Percentiles rank a stretch among this genome's conserved stretches.
Evolutionary conservation across 2,329 filamentous ascomycete genomes (phyloP).

Genomic region (Incumbomyces lentus): DNA sequence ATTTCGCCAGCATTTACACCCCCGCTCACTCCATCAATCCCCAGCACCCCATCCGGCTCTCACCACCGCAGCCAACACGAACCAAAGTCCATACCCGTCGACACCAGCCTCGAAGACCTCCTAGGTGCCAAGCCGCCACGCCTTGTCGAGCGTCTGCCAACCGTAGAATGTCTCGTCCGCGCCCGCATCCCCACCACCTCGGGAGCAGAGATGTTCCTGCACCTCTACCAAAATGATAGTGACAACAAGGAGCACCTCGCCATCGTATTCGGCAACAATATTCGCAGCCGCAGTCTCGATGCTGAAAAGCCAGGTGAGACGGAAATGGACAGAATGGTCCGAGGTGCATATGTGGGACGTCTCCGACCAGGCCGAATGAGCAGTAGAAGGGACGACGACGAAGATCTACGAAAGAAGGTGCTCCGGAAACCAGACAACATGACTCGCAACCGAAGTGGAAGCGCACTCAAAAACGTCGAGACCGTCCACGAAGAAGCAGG

Average conservation of each 20-base stretch:
- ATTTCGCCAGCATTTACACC: constrained; percentile 44
- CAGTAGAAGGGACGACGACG: constrained; percentile 49
- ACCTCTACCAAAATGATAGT: constrained; percentile 83
- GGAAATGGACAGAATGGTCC: constrained; percentile 64
- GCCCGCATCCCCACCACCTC: constrained; percentile 87
- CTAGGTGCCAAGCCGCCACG: constrained; percentile 50
- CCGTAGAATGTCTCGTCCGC: constrained; percentile 87
- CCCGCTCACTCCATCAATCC: constrained; percentile 31
- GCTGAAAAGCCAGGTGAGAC: constrained; percentile 36
- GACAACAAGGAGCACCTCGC: constrained; percentile 95
- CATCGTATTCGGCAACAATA: constrained; percentile 86
- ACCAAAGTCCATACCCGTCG: constrained; percentile 35
- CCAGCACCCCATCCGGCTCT: constrained; percentile 25
- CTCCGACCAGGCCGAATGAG: constrained; percentile 75
- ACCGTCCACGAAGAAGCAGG: constrained; percentile 13
- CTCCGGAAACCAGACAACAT: background rate
- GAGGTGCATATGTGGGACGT: constrained; percentile 83
- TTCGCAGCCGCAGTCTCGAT: constrained; percentile 57
- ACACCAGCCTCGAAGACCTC: constrained; percentile 23
- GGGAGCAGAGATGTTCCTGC: constrained; percentile 92
- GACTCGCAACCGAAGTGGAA: constrained; percentile 5
- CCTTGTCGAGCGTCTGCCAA: constrained; percentile 63
- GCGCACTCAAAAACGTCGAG: constrained; percentile 22
- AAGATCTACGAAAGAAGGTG: constrained; percentile 1
- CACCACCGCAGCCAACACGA: constrained; percentile 26